Percentiles rank a stretch among this genome's conserved stretches.
phyloP scores from a whole-genome alignment of 352 stramenopile genomes.

The Phytophthora idaei region DNA sequence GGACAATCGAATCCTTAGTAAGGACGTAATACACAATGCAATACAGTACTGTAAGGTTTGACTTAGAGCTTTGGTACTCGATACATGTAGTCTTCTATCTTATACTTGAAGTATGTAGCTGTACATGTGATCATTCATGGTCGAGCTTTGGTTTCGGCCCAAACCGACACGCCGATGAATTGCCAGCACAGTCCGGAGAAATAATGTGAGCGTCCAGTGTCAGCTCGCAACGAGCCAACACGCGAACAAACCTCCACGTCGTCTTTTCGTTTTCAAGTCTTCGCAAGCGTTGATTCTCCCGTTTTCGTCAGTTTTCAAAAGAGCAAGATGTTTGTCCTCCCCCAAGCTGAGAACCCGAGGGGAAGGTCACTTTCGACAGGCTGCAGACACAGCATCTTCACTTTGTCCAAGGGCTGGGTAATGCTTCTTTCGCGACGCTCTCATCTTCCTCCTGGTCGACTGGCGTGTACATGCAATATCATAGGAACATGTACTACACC shows the following conservation, averaged over 20 bases:
- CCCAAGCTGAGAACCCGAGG: not conserved
- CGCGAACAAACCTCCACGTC: not conserved
- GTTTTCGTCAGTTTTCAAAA: constrained; percentile 1
- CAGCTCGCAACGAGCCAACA: not conserved
- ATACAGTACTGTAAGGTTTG: too few species aligned
- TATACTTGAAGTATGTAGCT: not conserved
- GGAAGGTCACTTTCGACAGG: not conserved
- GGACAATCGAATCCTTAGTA: too few species aligned
- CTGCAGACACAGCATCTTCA: not conserved
- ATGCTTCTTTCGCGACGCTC: constrained; percentile 5
- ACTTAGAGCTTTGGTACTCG: too few species aligned
- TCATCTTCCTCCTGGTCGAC: not conserved
- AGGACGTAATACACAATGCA: too few species aligned
- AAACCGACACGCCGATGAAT: constrained; percentile 5
- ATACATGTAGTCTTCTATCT: not conserved
- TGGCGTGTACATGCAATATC: not conserved
- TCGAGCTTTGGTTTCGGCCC: not conserved
- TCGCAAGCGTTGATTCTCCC: not conserved
- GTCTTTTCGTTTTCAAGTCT: constrained; percentile 3
- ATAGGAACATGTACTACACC: not conserved
- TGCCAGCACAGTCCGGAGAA: not conserved
- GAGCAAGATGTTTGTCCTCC: not conserved
- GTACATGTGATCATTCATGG: not conserved
- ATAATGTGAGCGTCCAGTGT: constrained; percentile 7
- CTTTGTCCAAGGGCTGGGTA: not conserved